A percentile compares a stretch with the other conserved stretches of the same genome.
phyloP scores from a whole-genome alignment of 2,329 filamentous ascomycete species.

The Neoascochyta sp. region DNA sequence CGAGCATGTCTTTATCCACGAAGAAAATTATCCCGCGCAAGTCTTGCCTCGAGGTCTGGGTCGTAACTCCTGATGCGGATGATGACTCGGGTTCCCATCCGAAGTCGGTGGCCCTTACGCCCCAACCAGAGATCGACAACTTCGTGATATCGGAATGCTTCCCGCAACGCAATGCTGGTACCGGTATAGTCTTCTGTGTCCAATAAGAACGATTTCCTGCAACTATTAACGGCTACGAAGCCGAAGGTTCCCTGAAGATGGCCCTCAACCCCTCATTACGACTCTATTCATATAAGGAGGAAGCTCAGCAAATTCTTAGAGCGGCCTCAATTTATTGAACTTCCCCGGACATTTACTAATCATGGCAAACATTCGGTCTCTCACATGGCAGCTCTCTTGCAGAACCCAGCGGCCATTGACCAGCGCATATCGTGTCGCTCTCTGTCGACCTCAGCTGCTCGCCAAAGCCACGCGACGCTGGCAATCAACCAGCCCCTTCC shows the following conservation, averaged over 20 bases:
- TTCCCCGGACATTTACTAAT: slow-evolving; percentile 3
- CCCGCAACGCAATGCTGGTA: no score
- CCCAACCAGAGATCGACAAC: no score
- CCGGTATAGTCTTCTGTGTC: no score
- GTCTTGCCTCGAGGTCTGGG: no score
- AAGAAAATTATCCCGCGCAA: no score
- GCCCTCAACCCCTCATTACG: neutral
- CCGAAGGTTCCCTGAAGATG: neutral
- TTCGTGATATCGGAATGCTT: no score
- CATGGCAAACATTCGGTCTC: slow-evolving; percentile 16
- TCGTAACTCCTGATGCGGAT: no score
- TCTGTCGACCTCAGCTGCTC: slow-evolving; percentile 16
- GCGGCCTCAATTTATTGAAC: slow-evolving; percentile 3
- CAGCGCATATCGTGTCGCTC: slow-evolving; percentile 7
- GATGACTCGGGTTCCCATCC: no score
- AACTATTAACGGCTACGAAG: neutral
- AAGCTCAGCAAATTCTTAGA: slow-evolving; percentile 7
- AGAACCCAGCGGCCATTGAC: slow-evolving; percentile 11
- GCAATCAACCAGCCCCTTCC: no score
- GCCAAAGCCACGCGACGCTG: slow-evolving; percentile 25
- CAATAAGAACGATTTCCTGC: no score
- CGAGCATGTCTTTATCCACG: no score
- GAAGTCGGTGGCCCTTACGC: no score
- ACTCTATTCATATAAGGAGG: slow-evolving; percentile 4
- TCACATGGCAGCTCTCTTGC: slow-evolving; percentile 11